Evolutionary conservation across 148 eudicot species (phyloP), one percentile per base, ranked within the genome.

Genomic region (Chenopodium formosanum): DNA sequence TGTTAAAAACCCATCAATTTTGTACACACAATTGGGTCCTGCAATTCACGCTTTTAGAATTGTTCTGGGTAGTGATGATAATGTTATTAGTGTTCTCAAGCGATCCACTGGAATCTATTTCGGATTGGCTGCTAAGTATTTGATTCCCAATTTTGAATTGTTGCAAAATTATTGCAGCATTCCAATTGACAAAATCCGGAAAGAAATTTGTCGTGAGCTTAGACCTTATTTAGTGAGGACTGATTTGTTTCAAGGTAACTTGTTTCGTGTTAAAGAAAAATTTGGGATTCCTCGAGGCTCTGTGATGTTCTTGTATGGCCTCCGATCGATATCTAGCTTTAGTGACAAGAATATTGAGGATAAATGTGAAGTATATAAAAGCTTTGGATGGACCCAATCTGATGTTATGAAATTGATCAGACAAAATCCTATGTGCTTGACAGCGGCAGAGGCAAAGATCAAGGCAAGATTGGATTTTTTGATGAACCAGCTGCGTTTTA

Each of bases 401-500:
- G 85, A 83, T 11, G 64, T 83, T 6, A 22, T n/a, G 70, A 31
- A 63, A 50, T 12, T 86, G 58, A 37, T 70, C 14, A 71, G 29
- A 71, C 47, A 4, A 44, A 48, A 47, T 70, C 81, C 85, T 25
- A 7, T 9, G 32, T 74, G 73, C 68, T 52, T 86, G 25, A 31
- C 29, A 9, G 4, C 44, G 9, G 83, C 88, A 0, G 86, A 79
- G 19, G 77, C 37, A 74, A 82, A 31, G 64, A 79, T 83, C 29
- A 74, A 62, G 44, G 37, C 56, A 32, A 23, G 34, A 62, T 70
- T 82, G 83, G 69, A 70, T 23, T 86, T 82, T 79, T 63, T 79
- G 75, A 83, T 79, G 83, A 70, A 85, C 48, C 79, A 82, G 37
- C 76, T 73, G 8, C 52, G 82, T 29, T 81, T 78, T 58, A 70